Conservation (phyloP, 169 alveolate genomes). For the Fabrea salina region DNA sequence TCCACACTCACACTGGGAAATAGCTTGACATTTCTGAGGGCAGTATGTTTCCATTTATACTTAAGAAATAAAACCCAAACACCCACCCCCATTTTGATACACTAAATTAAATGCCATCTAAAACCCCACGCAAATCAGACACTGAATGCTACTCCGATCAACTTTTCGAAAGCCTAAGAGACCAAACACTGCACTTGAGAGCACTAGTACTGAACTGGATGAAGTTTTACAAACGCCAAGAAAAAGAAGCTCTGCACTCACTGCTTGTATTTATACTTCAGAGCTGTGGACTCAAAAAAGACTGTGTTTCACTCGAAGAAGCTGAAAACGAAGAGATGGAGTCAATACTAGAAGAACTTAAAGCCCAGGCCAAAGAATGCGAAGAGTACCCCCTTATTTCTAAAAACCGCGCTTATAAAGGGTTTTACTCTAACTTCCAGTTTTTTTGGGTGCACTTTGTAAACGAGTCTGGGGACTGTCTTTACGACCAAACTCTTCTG, state of each 20-base stretch:
- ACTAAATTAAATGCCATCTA: too few species aligned
- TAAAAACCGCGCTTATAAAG: neutral
- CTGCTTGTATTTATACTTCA: neutral
- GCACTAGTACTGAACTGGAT: too few species aligned
- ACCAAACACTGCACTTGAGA: too few species aligned
- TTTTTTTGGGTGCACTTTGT: constrained; percentile 17
- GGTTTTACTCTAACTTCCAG: constrained; percentile 6
- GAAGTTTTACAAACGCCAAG: neutral
- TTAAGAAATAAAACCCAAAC: too few species aligned
- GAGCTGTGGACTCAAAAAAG: neutral
- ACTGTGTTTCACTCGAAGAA: neutral
- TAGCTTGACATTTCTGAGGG: too few species aligned
- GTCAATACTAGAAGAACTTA: neutral
- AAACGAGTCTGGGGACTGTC: neutral
- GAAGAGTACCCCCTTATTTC: constrained; percentile 28
- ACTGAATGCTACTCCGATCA: too few species aligned
- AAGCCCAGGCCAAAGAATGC: neutral
- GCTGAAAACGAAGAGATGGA: constrained; percentile 9
- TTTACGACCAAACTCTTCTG: constrained; percentile 6
- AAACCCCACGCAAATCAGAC: too few species aligned
- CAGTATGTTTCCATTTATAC: too few species aligned
- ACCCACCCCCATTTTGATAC: too few species aligned
- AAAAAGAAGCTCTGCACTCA: neutral
- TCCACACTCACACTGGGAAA: too few species aligned
- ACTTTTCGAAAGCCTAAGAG: too few species aligned